Evolutionary conservation across 2,329 filamentous ascomycete species (phyloP).

Genomic region (Phaeosphaeria sp.): DNA sequence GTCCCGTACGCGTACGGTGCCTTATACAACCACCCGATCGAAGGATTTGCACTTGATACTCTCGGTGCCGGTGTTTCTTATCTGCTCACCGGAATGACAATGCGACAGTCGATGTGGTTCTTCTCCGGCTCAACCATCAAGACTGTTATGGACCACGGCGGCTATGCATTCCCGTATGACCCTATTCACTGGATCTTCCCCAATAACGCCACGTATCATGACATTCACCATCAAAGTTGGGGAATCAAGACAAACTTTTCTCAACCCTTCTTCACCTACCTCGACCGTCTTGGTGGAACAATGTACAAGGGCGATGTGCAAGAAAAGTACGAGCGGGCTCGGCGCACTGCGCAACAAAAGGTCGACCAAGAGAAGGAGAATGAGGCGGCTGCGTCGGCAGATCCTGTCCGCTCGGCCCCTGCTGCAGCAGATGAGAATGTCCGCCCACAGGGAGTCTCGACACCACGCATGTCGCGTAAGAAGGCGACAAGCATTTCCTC

Average conservation of each 20-base stretch:
- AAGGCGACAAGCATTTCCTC: conserved; percentile 48
- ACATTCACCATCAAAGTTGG: conserved; percentile 99
- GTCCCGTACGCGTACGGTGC: conserved; percentile 97
- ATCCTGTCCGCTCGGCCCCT: conserved; percentile 18
- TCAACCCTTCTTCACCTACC: conserved; percentile 94
- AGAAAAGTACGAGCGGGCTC: conserved; percentile 64
- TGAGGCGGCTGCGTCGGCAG: conserved; percentile 16
- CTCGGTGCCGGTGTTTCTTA: conserved; percentile 85
- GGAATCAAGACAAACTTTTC: conserved; percentile 96
- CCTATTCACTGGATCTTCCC: conserved; percentile 88
- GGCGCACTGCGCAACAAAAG: conserved; percentile 63
- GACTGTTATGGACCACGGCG: conserved; percentile 97
- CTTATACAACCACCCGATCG: conserved; percentile 94
- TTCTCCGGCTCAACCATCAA: conserved; percentile 91
- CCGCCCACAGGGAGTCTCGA: conserved; percentile 35
- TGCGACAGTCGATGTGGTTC: conserved; percentile 86
- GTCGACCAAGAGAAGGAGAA: conserved; percentile 57
- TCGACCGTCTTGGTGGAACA: conserved; percentile 83
- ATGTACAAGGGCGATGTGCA: conserved; percentile 74
- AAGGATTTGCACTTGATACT: conserved; percentile 93
- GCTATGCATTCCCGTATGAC: conserved; percentile 94
- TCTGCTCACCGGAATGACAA: conserved; percentile 80
- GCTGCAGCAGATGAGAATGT: conserved; percentile 32
- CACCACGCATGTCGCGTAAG: conserved; percentile 52
- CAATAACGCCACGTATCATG: conserved; percentile 96